Percentiles rank a stretch among this genome's conserved stretches.
These are phyloP conservation scores for Lojkania enalia DNA, from an alignment of 2,329 filamentous ascomycete genomes.

Conservation along the genomic window DNA sequence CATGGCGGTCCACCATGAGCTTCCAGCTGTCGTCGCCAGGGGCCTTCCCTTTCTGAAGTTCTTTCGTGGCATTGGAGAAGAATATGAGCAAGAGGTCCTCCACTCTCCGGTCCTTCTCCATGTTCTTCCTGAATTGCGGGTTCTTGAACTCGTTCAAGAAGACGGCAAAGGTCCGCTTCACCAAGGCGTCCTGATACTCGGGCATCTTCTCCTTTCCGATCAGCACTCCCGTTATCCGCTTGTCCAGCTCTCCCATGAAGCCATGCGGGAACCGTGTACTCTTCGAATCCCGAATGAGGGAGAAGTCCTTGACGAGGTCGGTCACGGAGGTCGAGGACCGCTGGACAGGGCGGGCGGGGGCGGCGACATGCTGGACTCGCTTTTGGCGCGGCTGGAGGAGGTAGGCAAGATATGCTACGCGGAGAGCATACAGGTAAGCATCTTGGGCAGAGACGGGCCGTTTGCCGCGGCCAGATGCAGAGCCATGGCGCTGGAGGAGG, in stretches of 20 bases:
- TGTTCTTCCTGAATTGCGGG: constrained; percentile 80
- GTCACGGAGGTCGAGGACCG: constrained; percentile 73
- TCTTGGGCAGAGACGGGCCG: constrained; percentile 63
- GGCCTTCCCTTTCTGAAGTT: constrained; percentile 75
- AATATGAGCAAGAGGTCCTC: constrained; percentile 95
- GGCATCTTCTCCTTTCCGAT: constrained; percentile 80
- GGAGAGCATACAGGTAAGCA: constrained; percentile 87
- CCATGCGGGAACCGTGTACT: constrained; percentile 72
- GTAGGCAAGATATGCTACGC: constrained; percentile 89
- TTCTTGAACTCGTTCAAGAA: constrained; percentile 94
- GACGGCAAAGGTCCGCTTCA: constrained; percentile 92
- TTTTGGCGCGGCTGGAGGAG: constrained; percentile 89
- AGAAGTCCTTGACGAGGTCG: constrained; percentile 88
- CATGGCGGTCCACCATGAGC: constrained; percentile 86
- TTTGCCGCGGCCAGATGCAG: constrained; percentile 42
- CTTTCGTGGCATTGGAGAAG: constrained; percentile 91
- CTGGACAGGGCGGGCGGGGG: constrained; percentile 63
- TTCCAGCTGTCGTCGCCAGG: constrained; percentile 88
- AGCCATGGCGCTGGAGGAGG: constrained; percentile 43
- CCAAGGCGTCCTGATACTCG: constrained; percentile 85
- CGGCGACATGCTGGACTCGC: constrained; percentile 79
- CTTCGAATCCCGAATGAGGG: constrained; percentile 66
- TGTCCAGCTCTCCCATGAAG: constrained; percentile 71
- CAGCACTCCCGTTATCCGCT: constrained; percentile 78
- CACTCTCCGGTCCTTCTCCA: constrained; percentile 91